phyloP scores from a whole-genome alignment of 2,329 filamentous ascomycete species.

The Rasamsonia emersonii region DNA sequence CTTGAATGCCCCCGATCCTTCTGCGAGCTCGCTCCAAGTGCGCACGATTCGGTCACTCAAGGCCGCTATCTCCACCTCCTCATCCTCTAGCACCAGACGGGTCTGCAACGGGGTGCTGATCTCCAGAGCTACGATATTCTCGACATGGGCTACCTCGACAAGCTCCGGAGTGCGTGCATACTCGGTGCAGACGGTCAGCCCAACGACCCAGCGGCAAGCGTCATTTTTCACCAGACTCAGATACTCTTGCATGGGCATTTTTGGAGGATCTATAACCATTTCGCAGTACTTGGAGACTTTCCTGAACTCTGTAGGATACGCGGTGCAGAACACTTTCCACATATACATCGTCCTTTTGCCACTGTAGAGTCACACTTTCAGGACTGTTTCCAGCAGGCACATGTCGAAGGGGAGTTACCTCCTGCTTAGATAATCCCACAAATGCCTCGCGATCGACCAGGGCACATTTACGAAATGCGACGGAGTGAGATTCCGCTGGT shows the following conservation, averaged over 20 bases:
- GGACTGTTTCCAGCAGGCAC: constrained; percentile 5
- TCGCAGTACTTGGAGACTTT: constrained; percentile 19
- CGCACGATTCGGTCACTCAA: constrained; percentile 33
- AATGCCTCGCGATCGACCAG: constrained; percentile 29
- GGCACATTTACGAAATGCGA: constrained; percentile 30
- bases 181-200: constrained; percentile 26
- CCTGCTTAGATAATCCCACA: constrained; percentile 30
- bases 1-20: constrained; percentile 23
- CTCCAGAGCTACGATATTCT: constrained; percentile 34
- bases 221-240: constrained; percentile 25
- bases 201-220: constrained; percentile 23
- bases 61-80: constrained; percentile 10
- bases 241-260: constrained; percentile 26
- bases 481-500: constrained; percentile 28
- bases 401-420: constrained; percentile 19
- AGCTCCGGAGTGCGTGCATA: constrained; percentile 26
- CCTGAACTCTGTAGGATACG: constrained; percentile 29
- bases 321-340: constrained; percentile 35
- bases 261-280: constrained; percentile 21
- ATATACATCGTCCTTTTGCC: constrained; percentile 31
- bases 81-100: constrained; percentile 6
- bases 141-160: constrained; percentile 28
- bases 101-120: constrained; percentile 16
- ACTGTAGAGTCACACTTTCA: constrained; percentile 14
- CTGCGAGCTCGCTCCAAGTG: constrained; percentile 32